Conservation (phyloP, 768 basidiomycete species). For the Pleurotus citrinopileatus region DNA sequence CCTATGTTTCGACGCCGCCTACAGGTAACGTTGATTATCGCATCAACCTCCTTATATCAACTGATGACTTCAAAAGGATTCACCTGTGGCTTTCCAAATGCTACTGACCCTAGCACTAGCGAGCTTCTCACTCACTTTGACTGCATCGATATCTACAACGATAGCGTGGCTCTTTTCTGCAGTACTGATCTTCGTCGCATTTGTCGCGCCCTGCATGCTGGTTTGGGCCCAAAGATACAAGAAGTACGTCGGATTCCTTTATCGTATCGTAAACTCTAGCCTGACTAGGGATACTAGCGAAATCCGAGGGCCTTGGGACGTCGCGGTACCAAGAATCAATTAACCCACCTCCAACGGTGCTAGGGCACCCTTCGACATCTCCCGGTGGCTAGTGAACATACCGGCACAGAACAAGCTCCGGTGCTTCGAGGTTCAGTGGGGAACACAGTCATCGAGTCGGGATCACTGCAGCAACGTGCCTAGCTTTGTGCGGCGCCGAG, state of each 20-base stretch:
- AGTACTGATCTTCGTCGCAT: slow-evolving; percentile 55
- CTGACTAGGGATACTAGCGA: slow-evolving; percentile 50
- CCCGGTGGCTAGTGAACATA: slow-evolving; percentile 2
- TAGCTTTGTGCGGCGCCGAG: slow-evolving; percentile 5
- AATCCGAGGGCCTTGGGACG: slow-evolving; percentile 89
- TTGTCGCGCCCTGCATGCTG: slow-evolving; percentile 70
- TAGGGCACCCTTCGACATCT: neutral
- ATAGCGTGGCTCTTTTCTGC: slow-evolving; percentile 51
- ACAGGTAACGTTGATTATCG: slow-evolving; percentile 44
- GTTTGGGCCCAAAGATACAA: slow-evolving; percentile 89
- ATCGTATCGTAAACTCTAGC: slow-evolving; percentile 11
- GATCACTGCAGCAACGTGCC: slow-evolving; percentile 4
- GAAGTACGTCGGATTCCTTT: slow-evolving; percentile 52
- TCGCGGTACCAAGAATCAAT: slow-evolving; percentile 72
- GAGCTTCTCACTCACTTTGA: slow-evolving; percentile 47
- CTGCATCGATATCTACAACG: slow-evolving; percentile 50
- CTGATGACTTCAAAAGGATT: slow-evolving; percentile 33
- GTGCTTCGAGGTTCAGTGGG: slow-evolving; percentile 2
- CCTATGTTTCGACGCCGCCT: slow-evolving; percentile 74
- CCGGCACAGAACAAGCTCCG: slow-evolving; percentile 2
- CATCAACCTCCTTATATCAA: slow-evolving; percentile 11
- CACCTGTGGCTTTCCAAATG: slow-evolving; percentile 43
- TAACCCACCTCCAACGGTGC: slow-evolving; percentile 20
- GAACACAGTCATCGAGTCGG: neutral
- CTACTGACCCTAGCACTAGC: slow-evolving; percentile 53